These are phyloP conservation scores for Cyclotella cryptica DNA, from an alignment of 108 stramenopile genomes.

Conservation along the genomic window DNA sequence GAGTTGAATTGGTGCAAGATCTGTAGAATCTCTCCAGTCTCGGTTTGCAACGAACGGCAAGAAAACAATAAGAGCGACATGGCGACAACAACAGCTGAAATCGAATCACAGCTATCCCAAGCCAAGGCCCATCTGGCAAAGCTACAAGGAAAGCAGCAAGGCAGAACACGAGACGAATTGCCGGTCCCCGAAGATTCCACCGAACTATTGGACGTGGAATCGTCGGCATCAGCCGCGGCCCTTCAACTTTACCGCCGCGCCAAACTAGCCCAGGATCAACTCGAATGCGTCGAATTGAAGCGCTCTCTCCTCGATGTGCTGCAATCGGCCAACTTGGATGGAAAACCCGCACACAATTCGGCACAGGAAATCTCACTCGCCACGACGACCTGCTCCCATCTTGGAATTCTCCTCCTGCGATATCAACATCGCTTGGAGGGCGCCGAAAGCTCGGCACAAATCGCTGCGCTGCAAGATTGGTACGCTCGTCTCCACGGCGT, in stretches of 20 bases:
- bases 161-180: no score
- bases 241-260: not conserved
- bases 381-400: conserved; percentile 19
- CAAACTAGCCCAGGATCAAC: not conserved
- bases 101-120: no score
- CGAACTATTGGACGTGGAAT: no score
- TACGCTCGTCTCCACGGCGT: not conserved
- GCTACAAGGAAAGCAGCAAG: no score
- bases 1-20: no score
- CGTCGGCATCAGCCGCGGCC: not conserved
- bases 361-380: conserved; percentile 3
- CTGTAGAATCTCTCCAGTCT: no score
- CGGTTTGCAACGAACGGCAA: no score
- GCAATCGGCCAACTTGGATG: not conserved
- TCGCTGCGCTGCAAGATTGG: conserved; percentile 10
- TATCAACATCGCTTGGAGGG: conserved; percentile 4
- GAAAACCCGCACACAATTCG: not conserved
- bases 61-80: no score
- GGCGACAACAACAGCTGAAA: no score
- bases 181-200: no score
- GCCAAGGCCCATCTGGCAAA: no score
- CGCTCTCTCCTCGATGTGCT: not conserved
- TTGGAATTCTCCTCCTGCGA: conserved; percentile 24
- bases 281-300: not conserved
- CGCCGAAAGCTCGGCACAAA: not conserved